A percentile compares a stretch with the other conserved stretches of the same genome.
Evolutionary conservation across 2,329 filamentous ascomycete genomes (phyloP).

Genomic region (Helicocarpus griseus): DNA sequence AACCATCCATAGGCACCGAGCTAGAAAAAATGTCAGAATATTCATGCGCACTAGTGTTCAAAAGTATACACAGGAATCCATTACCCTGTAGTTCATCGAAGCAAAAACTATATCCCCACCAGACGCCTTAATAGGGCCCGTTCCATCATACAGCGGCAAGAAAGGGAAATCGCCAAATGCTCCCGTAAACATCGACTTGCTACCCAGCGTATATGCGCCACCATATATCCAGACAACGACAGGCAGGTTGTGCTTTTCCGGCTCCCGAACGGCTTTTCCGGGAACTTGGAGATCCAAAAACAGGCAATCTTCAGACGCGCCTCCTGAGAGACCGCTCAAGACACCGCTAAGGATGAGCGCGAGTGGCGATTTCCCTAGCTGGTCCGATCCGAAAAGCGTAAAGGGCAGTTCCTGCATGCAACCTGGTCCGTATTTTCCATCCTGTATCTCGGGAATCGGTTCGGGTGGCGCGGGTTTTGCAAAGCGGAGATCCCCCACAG

Average conservation of each 20-base stretch:
- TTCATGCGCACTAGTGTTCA: not conserved
- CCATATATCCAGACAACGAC: slow-evolving; percentile 41
- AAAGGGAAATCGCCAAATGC: slow-evolving; percentile 11
- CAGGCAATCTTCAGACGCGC: slow-evolving; percentile 37
- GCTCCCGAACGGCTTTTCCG: slow-evolving; percentile 29
- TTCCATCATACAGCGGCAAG: slow-evolving; percentile 32
- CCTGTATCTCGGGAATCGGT: slow-evolving; percentile 20
- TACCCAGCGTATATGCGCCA: slow-evolving; percentile 37
- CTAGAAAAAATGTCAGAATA: slow-evolving; percentile 7
- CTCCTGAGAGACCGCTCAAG: slow-evolving; percentile 2
- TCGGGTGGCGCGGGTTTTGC: slow-evolving; percentile 30
- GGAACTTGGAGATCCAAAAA: slow-evolving; percentile 43
- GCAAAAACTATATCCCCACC: slow-evolving; percentile 37
- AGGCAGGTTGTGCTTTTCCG: slow-evolving; percentile 28
- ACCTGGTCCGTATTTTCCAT: slow-evolving; percentile 23
- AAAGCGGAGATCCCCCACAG: slow-evolving; percentile 32
- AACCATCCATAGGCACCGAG: slow-evolving; percentile 42
- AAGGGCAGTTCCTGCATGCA: slow-evolving; percentile 26
- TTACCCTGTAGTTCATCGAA: slow-evolving; percentile 39
- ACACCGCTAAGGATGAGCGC: slow-evolving; percentile 1
- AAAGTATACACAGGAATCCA: not conserved
- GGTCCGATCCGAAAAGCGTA: slow-evolving; percentile 21
- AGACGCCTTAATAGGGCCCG: slow-evolving; percentile 25
- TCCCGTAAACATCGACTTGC: slow-evolving; percentile 26
- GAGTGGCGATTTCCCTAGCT: slow-evolving; percentile 6